Conservation (phyloP, 306 rosid species). For the Abrus pulchellus region DNA sequence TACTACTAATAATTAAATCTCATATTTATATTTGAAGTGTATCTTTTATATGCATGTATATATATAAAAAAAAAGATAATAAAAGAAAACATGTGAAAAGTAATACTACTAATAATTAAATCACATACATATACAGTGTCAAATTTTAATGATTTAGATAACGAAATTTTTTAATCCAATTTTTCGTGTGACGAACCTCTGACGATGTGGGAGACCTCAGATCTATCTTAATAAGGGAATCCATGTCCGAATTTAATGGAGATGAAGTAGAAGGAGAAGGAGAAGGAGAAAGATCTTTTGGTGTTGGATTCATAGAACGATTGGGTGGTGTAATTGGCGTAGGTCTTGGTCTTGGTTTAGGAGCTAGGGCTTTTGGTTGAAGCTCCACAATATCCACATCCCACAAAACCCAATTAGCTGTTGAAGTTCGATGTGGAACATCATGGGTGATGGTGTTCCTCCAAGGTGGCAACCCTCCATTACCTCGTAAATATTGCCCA, state of each 20-base stretch:
- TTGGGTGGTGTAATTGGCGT: constrained; percentile 44
- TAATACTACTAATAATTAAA: too few relatives aligned
- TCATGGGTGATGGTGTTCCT: constrained; percentile 91
- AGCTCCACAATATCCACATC: constrained; percentile 76
- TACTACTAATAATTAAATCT: too few relatives aligned
- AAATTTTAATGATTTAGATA: too few relatives aligned
- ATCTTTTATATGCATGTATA: too few relatives aligned
- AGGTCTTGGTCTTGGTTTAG: constrained; percentile 35
- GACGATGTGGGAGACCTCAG: constrained; percentile 47
- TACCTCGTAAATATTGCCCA: constrained; percentile 79
- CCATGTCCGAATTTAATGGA: neutral
- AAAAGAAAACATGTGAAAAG: too few relatives aligned
- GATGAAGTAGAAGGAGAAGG: neutral
- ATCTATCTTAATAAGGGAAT: constrained; percentile 49
- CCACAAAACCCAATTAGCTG: constrained; percentile 88
- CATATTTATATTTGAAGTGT: too few relatives aligned
- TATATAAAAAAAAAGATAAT: too few relatives aligned
- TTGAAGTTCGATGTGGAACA: constrained; percentile 61
- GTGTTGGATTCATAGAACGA: neutral
- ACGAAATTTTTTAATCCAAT: neutral
- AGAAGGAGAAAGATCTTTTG: neutral
- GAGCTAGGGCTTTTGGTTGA: neutral
- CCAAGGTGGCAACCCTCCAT: constrained; percentile 92
- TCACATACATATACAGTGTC: too few relatives aligned
- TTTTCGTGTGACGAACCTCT: constrained; percentile 55